A percentile compares a stretch with the other conserved stretches of the same genome.
Conservation (phyloP, 2,329 filamentous ascomycete species). For the Rhinocladiella similis region DNA sequence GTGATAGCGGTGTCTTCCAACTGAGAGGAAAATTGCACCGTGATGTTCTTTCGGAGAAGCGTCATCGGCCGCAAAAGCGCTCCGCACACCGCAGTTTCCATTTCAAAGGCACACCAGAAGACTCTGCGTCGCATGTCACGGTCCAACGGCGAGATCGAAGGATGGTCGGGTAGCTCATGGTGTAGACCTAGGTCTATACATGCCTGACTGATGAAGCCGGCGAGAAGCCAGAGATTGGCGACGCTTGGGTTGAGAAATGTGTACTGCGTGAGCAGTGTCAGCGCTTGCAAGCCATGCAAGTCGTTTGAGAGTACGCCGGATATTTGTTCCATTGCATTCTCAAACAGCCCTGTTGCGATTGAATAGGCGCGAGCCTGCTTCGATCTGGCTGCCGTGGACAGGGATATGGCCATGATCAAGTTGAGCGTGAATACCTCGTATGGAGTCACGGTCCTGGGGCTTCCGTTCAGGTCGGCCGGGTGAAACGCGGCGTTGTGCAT, state of each 20-base stretch:
- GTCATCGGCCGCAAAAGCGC: not conserved
- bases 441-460: not conserved
- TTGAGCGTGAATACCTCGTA: conserved; percentile 1
- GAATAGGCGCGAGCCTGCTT: not conserved
- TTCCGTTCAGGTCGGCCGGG: not conserved
- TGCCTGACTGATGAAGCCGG: conserved; percentile 4
- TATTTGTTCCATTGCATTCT: conserved; percentile 3
- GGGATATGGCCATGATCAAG: conserved; percentile 6
- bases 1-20: conserved; percentile 4
- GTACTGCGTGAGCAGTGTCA: conserved; percentile 1
- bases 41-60: not conserved
- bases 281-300: conserved; percentile 3
- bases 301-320: conserved; percentile 5
- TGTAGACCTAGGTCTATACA: conserved; percentile 10
- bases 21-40: not conserved
- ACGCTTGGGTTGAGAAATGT: conserved; percentile 3
- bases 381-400: conserved; percentile 5
- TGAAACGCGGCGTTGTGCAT: not conserved
- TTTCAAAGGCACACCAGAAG: conserved; percentile 8
- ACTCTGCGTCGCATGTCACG: conserved; percentile 4
- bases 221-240: conserved; percentile 5
- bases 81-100: not conserved
- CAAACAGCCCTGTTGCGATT: conserved; percentile 1
- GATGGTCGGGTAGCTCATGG: not conserved
- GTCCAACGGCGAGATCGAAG: not conserved